Evolutionary conservation across 169 alveolate species (phyloP).

Genomic region (Eimeria sp.): DNA sequence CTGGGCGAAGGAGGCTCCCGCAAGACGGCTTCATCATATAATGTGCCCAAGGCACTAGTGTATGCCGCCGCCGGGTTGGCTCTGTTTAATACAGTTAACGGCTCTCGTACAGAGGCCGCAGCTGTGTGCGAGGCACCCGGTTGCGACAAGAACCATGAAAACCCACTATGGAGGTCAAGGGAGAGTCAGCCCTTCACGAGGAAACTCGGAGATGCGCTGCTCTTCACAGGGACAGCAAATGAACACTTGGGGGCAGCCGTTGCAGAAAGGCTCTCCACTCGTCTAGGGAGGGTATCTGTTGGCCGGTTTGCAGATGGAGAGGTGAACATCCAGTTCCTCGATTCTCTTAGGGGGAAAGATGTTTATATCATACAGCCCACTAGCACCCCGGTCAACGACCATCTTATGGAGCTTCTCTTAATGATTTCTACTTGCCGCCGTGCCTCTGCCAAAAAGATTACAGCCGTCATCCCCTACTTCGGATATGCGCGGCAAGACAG

Average conservation of each 20-base stretch:
- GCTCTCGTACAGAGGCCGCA: neutral
- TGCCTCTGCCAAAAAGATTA: constrained; percentile 96
- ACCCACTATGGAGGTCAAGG: constrained; percentile 82
- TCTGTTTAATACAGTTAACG: neutral
- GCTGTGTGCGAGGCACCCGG: neutral
- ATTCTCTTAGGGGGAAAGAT: constrained; percentile 95
- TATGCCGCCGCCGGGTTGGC: constrained; percentile 26
- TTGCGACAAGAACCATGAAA: constrained; percentile 10
- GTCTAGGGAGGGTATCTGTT: constrained; percentile 71
- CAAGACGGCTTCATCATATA: neutral
- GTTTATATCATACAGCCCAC: constrained; percentile 98
- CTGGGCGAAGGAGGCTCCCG: neutral
- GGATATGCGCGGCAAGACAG: constrained; percentile 98
- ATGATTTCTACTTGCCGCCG: constrained; percentile 98
- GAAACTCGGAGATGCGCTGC: constrained; percentile 78
- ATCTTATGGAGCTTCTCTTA: constrained; percentile 96
- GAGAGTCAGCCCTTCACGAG: constrained; percentile 75
- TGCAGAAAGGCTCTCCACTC: constrained; percentile 78
- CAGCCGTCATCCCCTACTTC: constrained; percentile 98
- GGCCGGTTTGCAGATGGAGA: constrained; percentile 84
- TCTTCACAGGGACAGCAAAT: constrained; percentile 80
- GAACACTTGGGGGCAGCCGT: constrained; percentile 71
- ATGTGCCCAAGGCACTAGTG: neutral
- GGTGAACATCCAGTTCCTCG: constrained; percentile 91
- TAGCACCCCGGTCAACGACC: constrained; percentile 98